Evolutionary conservation across 1,284 basidiomycete genomes (phyloP).

Genomic region (Cystobasidium slooffiae): DNA sequence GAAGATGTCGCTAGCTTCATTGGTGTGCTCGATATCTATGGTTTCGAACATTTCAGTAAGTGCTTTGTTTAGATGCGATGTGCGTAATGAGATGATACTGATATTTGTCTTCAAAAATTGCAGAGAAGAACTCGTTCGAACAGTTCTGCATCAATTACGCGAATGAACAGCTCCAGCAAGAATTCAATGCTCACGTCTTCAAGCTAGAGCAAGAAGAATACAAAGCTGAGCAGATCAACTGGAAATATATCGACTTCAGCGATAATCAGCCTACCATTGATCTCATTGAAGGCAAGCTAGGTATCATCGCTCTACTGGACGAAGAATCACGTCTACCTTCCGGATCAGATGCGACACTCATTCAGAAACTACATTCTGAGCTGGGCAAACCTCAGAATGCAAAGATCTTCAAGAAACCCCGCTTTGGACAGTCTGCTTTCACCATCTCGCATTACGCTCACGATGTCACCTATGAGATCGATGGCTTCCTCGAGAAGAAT

Average conservation of each 20-base stretch:
- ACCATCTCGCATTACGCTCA: conserved; percentile 98
- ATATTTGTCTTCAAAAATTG: conserved; percentile 62
- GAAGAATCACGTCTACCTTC: conserved; percentile 97
- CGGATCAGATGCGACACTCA: conserved; percentile 88
- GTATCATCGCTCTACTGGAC: conserved; percentile 90
- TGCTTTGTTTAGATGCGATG: neutral
- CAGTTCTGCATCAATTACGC: conserved; percentile 99
- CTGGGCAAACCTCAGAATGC: conserved; percentile 83
- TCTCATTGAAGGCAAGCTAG: conserved; percentile 95
- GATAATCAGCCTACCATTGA: conserved; percentile 99
- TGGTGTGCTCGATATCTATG: conserved; percentile 83
- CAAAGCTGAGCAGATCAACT: conserved; percentile 96
- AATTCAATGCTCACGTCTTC: conserved; percentile 99
- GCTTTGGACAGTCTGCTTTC: conserved; percentile 95
- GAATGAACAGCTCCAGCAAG: conserved; percentile 96
- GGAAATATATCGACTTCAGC: conserved; percentile 98
- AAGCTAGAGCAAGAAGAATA: conserved; percentile 98
- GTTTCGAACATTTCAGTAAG: conserved; percentile 57
- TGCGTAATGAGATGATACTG: neutral
- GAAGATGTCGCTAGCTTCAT: conserved; percentile 97
- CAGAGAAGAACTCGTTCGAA: conserved; percentile 98
- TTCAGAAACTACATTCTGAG: conserved; percentile 90
- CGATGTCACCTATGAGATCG: conserved; percentile 97
- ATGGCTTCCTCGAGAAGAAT: conserved; percentile 99
- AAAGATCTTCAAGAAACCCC: conserved; percentile 93